These are phyloP conservation scores for Penstemon davidsonii DNA, from an alignment of 257 asterid species.

Conservation along the genomic window DNA sequence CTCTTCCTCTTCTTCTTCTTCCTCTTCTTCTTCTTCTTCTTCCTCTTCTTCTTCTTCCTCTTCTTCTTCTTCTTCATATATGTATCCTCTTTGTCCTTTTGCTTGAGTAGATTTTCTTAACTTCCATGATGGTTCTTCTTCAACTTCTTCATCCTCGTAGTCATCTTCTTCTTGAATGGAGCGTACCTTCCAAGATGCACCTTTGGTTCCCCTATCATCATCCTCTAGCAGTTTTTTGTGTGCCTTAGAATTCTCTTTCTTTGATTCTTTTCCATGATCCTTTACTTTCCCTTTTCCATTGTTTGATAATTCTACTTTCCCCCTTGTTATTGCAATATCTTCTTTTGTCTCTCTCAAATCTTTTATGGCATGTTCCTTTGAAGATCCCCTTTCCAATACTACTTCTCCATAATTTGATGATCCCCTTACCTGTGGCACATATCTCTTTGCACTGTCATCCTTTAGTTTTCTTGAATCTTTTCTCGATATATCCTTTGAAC, in stretches of 20 bases:
- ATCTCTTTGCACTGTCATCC: neutral
- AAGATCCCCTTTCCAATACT: neutral
- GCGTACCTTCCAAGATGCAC: neutral
- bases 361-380: neutral
- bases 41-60: neutral
- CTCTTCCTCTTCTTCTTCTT: neutral
- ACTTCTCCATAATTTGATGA: neutral
- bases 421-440: neutral
- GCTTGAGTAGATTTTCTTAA: neutral
- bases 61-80: neutral
- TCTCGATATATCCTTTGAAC: neutral
- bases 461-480: neutral
- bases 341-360: neutral
- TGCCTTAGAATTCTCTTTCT: neutral
- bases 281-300: neutral
- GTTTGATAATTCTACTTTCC: neutral
- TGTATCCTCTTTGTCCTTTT: neutral
- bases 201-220: neutral
- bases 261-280: neutral
- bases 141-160: neutral
- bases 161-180: neutral
- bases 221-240: neutral
- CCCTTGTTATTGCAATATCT: neutral
- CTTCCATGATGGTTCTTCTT: neutral
- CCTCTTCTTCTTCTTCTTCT: neutral